Conservation (phyloP, 2,329 filamentous ascomycete genomes). For the Calonectria naviculata region DNA sequence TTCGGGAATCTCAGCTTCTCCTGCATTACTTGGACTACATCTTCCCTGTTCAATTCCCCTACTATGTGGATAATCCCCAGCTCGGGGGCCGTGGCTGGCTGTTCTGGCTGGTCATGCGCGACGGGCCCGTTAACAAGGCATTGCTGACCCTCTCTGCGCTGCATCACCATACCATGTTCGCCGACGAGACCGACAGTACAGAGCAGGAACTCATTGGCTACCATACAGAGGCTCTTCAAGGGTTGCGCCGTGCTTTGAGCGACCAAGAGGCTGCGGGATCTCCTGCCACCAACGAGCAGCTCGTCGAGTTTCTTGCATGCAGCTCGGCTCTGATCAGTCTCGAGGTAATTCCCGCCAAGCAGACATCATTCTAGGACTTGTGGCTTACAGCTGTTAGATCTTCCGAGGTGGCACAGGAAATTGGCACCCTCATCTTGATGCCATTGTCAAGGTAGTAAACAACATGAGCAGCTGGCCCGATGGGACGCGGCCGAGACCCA, state of each 20-base stretch:
- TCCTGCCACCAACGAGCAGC: conserved; percentile 27
- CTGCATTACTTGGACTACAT: conserved; percentile 44
- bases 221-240: conserved; percentile 40
- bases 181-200: conserved; percentile 27
- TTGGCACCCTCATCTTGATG: conserved; percentile 34
- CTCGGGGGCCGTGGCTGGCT: conserved; percentile 42
- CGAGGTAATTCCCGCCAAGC: conserved; percentile 24
- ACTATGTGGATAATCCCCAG: conserved; percentile 38
- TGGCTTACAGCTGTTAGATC: conserved; percentile 1
- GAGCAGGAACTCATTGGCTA: conserved; percentile 35
- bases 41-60: conserved; percentile 40
- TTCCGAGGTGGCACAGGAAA: conserved; percentile 31
- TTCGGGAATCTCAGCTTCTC: conserved; percentile 41
- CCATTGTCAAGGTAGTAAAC: conserved; percentile 27
- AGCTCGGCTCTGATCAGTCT: conserved; percentile 41
- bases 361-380: not conserved
- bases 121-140: conserved; percentile 37
- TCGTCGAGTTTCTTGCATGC: conserved; percentile 39
- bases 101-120: conserved; percentile 34
- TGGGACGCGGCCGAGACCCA: not conserved
- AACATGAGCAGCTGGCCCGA: conserved; percentile 8
- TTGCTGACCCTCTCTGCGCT: conserved; percentile 40
- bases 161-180: conserved; percentile 37
- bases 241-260: conserved; percentile 32
- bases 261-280: conserved; percentile 20